Base-by-base conservation (phyloP, 768 basidiomycete genomes). In the Mycena metata region DNA sequence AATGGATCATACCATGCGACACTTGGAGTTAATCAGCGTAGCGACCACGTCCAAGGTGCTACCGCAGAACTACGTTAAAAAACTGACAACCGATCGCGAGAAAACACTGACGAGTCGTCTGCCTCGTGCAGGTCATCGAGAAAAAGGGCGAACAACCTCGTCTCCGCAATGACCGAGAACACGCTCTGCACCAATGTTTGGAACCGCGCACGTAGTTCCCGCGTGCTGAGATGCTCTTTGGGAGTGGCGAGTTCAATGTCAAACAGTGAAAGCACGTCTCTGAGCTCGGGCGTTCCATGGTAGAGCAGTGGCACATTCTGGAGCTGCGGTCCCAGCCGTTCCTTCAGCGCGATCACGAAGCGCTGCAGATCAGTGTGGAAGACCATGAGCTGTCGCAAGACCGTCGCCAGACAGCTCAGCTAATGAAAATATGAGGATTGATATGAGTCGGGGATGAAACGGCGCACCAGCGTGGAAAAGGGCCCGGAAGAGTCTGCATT, bases 81-180 rank as follows among this genome's bases (percentile, higher is more conserved):
- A 59, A 56, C 33, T 33, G 21, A 35, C 35, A 23, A 30, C 12
- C 21, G n/a, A 45, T 3, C 36, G 23, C 15, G 42, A 36, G 43
- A 49, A 26, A 61, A 33, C 50, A 67, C 71, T 72, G 43, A 92
- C 87, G 90, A 90, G 66, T 89, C 87, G 75, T 92, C 89, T 11
- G 92, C 91, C 72, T 91, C 91, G 67, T 93, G 92, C 17, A 92
- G 77, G 76, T 92, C 91, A 73, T 92, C 91, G 49, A 92, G 80
- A 72, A 92, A 91, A 57, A 93, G 77, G 0, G 91, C 91, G 69
- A 93, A 88, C 55, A 92, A 77, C 41, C 90, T 82, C 9, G 89
- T 91, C 74, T 92, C 90, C 1, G 91, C 86, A 46, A 92, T 85
- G 21, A 91, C 88, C 7, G 84, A 77, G 71, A 92, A 91, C 36